phyloP scores from a whole-genome alignment of 2,329 filamentous ascomycete species.

The Colletotrichum tanaceti region DNA sequence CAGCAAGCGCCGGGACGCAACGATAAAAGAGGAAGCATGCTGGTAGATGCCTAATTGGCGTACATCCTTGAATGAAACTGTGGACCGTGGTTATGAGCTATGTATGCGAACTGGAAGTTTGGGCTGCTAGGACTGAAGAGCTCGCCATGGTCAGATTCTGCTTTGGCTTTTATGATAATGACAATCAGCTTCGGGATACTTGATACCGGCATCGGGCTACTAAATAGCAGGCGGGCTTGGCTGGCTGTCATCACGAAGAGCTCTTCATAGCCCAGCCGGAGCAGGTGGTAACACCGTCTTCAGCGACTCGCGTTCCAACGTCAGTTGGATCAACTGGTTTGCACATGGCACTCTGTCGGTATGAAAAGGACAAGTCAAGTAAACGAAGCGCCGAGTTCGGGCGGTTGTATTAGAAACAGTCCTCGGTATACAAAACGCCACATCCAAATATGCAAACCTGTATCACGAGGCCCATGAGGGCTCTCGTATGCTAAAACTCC shows the following conservation, averaged over 20 bases:
- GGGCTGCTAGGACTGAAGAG: no score
- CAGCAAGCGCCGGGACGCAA: neutral
- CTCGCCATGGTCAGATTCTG: no score
- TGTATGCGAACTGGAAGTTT: no score
- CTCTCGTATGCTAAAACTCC: slow-evolving; percentile 36
- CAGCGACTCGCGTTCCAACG: neutral
- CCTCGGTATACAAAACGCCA: slow-evolving; percentile 20
- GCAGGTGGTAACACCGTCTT: neutral
- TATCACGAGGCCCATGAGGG: slow-evolving; percentile 22
- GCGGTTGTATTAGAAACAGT: neutral
- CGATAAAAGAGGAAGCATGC: neutral
- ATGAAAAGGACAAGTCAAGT: neutral
- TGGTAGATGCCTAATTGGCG: no score
- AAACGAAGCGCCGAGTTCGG: neutral
- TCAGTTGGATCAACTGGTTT: no score
- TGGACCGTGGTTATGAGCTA: no score
- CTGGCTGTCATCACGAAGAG: neutral
- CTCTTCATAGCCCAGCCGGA: no score
- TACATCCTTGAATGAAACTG: no score
- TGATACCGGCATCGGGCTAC: no score
- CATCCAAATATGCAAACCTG: slow-evolving; percentile 15
- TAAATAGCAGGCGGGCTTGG: no score
- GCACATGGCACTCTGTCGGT: neutral
- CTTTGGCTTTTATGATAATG: no score
- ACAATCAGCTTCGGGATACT: no score